These are phyloP conservation scores for Trichoderma lentiforme DNA, from an alignment of 2,329 filamentous ascomycete species.

Conservation along the genomic window DNA sequence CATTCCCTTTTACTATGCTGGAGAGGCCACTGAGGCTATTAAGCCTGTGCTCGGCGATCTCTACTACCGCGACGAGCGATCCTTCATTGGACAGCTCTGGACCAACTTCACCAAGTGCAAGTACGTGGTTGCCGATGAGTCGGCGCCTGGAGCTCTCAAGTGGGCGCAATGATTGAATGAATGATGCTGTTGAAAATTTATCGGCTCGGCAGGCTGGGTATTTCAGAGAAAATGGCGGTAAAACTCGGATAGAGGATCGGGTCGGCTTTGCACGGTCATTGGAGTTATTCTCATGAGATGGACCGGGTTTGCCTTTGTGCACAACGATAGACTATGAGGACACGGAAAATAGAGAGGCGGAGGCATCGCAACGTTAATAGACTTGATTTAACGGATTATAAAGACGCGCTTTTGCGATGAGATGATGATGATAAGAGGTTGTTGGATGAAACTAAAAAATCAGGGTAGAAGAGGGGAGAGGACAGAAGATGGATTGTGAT, in stretches of 20 bases:
- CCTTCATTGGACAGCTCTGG: slow-evolving; percentile 6
- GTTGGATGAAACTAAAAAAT: not conserved
- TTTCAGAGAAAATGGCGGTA: not conserved
- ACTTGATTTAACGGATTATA: not conserved
- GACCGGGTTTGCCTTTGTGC: not conserved
- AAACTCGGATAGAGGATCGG: slow-evolving; percentile 6
- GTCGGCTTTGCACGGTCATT: not conserved
- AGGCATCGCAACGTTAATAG: not conserved
- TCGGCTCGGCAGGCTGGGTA: not conserved
- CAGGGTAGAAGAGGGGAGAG: not conserved
- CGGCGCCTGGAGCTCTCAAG: slow-evolving; percentile 12
- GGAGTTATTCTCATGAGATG: not conserved
- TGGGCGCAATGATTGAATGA: slow-evolving; percentile 10
- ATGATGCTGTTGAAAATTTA: not conserved
- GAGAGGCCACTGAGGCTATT: slow-evolving; percentile 13
- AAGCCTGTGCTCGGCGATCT: slow-evolving; percentile 14
- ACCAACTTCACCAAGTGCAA: slow-evolving; percentile 16
- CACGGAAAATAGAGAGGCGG: not conserved
- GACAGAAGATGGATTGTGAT: not conserved
- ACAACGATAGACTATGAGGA: not conserved
- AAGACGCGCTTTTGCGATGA: not conserved
- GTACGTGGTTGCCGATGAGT: slow-evolving; percentile 13
- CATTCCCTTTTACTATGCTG: slow-evolving; percentile 17
- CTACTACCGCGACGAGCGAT: slow-evolving; percentile 11
- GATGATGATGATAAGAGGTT: not conserved